Evolutionary conservation across 1,284 basidiomycete species (phyloP), one percentile per base, ranked within the genome.

Genomic region (Phlebopus sp.): DNA sequence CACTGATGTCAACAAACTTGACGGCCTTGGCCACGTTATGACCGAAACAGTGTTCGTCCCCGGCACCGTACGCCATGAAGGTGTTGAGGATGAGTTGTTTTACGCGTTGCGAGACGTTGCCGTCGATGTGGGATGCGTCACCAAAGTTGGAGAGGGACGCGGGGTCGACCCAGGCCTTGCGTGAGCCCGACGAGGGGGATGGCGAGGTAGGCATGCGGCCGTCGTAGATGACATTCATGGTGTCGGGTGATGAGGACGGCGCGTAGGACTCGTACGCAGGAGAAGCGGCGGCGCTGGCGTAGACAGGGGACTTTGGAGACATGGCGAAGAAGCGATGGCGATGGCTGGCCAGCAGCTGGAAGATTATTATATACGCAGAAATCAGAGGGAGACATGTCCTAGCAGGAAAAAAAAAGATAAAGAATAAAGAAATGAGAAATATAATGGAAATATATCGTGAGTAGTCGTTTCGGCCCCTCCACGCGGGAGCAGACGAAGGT

Each of bases 71-170:
- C 17, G 76, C 69, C 49, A 77, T 77, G 61, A 79, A 81, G 1
- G 80, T 82, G 63, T 86, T 86, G 54, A 77, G 71, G 44, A 75
- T 78, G 43, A 86, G 72, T 52, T 81, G 81, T 56, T 86, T 86
- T 42, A 82, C 73, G 52, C 72, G 73, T 49, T 73, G 64, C 0
- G 82, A 74, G 2, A 75, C 81, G 55, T 82, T 85, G 3, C 84
- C 84, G n/a, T 67, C 62, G 55, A 85, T 78, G 21, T 70, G 59
- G 8, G 78, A 73, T 23, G 75, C 69, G 55, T 82, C 77, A 34
- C 74, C 75, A 57, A 75, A 72, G 54, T 76, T 63, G 15, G 82
- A 81, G 46, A 85, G 67, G 2, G 75, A 65, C 14, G 72, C 66
- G 8, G 84, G 83, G 55, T 86, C 82, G 31, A 86, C 74, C 84